Evolutionary conservation across 495 filamentous ascomycete genomes (phyloP).

Genomic region (Pseudomonodictys pantanalensis): DNA sequence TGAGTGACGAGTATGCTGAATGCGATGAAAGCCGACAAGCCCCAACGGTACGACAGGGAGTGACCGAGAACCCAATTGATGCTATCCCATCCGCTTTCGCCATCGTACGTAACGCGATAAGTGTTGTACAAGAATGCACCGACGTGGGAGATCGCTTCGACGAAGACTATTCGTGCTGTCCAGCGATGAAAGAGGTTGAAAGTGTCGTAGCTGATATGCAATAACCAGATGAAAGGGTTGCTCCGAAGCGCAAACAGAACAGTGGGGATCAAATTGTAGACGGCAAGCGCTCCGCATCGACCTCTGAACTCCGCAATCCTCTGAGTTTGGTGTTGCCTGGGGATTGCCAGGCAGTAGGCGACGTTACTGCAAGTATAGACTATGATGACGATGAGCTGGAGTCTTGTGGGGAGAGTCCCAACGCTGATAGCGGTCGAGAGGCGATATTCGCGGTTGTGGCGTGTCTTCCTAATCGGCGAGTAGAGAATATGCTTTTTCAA

Average conservation of each 20-base stretch:
- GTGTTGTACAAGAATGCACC: constrained; percentile 43
- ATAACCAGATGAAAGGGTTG: constrained; percentile 59
- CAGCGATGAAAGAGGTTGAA: constrained; percentile 81
- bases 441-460: constrained; percentile 22
- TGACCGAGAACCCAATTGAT: not conserved
- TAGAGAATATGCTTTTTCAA: constrained; percentile 14
- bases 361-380: constrained; percentile 4
- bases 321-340: not conserved
- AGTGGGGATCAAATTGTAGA: constrained; percentile 43
- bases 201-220: constrained; percentile 69
- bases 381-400: constrained; percentile 12
- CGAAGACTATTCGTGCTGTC: constrained; percentile 69
- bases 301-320: constrained; percentile 13
- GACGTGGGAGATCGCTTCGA: constrained; percentile 54
- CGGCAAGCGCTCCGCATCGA: constrained; percentile 8
- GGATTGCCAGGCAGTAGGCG: constrained; percentile 8
- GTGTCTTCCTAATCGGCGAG: constrained; percentile 15
- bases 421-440: constrained; percentile 8
- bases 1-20: constrained; percentile 66
- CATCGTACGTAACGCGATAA: not conserved
- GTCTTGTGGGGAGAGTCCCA: constrained; percentile 17
- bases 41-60: constrained; percentile 40
- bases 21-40: constrained; percentile 51
- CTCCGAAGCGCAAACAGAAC: constrained; percentile 58
- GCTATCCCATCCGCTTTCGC: not conserved